Evolutionary conservation across 495 filamentous ascomycete genomes (phyloP), one percentile per base, ranked within the genome.

Genomic region (Aspergillus asperescens): DNA sequence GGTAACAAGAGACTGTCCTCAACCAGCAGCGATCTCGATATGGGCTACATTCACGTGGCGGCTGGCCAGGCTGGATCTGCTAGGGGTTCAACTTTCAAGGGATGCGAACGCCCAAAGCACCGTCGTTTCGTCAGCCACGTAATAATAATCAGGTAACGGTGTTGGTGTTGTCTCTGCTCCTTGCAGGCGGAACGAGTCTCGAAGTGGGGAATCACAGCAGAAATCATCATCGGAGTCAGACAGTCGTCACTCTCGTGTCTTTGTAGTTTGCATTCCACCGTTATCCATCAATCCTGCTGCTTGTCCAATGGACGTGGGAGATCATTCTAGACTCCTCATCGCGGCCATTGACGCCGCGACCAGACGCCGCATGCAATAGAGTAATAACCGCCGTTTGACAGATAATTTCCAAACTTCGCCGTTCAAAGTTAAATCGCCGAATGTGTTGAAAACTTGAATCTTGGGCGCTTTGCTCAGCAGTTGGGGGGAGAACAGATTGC

Each of bases 1-100:
- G n/a, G n/a, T n/a, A n/a, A n/a, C n/a, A n/a, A 47, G 42, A 32
- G 25, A 25, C 37, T 31, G 50, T 32, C 40, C 49, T 53, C 49
- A 45, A 46, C 32, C 41, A 40, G 50, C 50, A 56, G 46, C 31
- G 59, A 58, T 62, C 59, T 62, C 49, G 56, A 62, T 61, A 40
- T 50, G 42, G 52, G 27, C 54, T 52, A 46, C 48, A 37, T 62
- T 62, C 59, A 62, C 59, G 59, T 62, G 59, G 52, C 59, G 22
- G 45, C 52, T 49, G 50, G 5, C 27, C 27, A 29, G 27, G n/a
- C 55, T 48, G 29, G 59, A 62, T 62, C 59, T 49, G 50, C 59
- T 54, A 62, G 59, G 59, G 59, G 59, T 62, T 49, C n/a, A n/a
- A n/a, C n/a, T n/a, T n/a, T n/a, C 48, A 55, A 56, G 59, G 59